Evolutionary conservation across 768 basidiomycete genomes (phyloP).

Genomic region (Kwoniella pini): DNA sequence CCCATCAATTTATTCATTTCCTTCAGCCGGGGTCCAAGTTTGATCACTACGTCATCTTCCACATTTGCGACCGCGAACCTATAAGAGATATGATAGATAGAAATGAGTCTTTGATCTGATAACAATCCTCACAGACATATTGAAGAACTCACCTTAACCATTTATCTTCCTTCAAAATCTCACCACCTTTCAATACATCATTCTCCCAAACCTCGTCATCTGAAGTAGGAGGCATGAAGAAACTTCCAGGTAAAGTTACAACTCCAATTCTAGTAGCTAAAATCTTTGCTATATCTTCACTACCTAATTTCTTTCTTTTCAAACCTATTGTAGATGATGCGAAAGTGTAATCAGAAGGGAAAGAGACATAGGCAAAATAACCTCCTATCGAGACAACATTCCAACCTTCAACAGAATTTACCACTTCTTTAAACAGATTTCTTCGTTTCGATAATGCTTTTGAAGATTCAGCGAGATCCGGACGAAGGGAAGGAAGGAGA

Average conservation of each 20-base stretch:
- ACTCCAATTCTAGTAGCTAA: constrained; percentile 68
- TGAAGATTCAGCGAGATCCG: constrained; percentile 62
- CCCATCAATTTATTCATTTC: constrained; percentile 47
- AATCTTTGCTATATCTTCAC: constrained; percentile 62
- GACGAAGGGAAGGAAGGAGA: constrained; percentile 61
- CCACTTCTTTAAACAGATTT: constrained; percentile 59
- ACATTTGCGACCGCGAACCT: constrained; percentile 81
- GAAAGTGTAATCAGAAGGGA: constrained; percentile 30
- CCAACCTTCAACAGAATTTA: constrained; percentile 63
- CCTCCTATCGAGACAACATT: constrained; percentile 66
- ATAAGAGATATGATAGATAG: neutral
- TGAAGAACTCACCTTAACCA: constrained; percentile 61
- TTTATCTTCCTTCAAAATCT: constrained; percentile 58
- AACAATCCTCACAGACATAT: neutral
- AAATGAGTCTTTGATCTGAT: too few relatives aligned
- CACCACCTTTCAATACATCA: constrained; percentile 32
- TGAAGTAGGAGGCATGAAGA: constrained; percentile 60
- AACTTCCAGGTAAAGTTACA: constrained; percentile 66
- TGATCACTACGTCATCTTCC: constrained; percentile 59
- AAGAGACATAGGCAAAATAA: constrained; percentile 73
- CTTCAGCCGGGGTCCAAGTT: constrained; percentile 44
- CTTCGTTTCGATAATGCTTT: constrained; percentile 61
- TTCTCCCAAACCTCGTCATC: constrained; percentile 33
- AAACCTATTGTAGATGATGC: constrained; percentile 17
- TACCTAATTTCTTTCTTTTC: constrained; percentile 48